phyloP scores from a whole-genome alignment of 2,329 filamentous ascomycete species.

The Trichoderma simmonsii region DNA sequence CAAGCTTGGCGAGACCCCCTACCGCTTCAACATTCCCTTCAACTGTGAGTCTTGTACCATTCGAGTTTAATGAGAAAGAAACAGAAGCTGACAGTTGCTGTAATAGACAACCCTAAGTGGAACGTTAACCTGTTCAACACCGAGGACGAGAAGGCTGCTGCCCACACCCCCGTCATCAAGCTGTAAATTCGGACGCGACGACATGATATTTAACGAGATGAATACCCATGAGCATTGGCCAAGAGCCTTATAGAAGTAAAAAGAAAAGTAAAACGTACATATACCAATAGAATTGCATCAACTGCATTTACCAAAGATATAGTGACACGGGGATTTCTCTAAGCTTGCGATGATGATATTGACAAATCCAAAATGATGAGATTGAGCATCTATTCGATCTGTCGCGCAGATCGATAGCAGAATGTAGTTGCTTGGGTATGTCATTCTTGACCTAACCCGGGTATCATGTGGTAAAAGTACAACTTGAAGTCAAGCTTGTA shows the following conservation, averaged over 20 bases:
- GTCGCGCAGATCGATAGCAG: background rate
- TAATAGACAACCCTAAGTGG: conserved; percentile 50
- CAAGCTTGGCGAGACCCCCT: conserved; percentile 53
- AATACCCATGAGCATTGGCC: conserved; percentile 11
- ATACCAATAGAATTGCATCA: background rate
- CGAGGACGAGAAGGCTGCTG: conserved; percentile 48
- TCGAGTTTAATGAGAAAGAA: background rate
- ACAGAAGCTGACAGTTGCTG: background rate
- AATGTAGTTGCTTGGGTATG: background rate
- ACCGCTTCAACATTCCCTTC: conserved; percentile 45
- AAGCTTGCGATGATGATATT: background rate
- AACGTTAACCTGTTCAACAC: conserved; percentile 55
- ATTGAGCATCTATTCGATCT: background rate
- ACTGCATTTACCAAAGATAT: background rate
- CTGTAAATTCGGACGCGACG: background rate
- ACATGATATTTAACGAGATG: background rate
- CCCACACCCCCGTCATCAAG: conserved; percentile 45
- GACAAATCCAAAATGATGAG: too few species aligned
- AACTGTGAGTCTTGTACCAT: conserved; percentile 35
- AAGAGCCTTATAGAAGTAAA: background rate
- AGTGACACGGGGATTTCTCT: background rate
- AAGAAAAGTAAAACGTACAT: background rate
- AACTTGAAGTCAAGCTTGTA: background rate
- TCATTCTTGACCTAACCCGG: background rate
- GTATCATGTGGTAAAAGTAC: background rate